Conservation (phyloP, 139 green algal genomes). For the Diplosphaera chodatii region DNA sequence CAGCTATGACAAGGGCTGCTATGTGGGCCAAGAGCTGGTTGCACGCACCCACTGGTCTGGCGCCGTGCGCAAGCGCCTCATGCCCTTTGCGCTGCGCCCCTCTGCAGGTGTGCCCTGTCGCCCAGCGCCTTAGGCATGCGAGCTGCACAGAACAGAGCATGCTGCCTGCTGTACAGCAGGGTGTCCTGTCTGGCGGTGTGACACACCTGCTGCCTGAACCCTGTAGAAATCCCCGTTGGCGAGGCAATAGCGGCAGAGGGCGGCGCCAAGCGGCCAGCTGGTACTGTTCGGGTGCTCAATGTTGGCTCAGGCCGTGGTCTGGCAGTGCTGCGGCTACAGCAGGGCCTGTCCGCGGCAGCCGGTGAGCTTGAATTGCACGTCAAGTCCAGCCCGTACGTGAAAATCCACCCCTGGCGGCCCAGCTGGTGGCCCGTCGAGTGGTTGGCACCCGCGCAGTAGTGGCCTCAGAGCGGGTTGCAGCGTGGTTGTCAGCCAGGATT, state of each 20-base stretch:
- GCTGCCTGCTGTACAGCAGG: not conserved
- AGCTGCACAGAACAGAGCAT: not conserved
- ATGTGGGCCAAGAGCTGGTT: conserved; percentile 90
- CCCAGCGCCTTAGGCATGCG: no score
- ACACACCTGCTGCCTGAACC: no score
- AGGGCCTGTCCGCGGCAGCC: conserved; percentile 7
- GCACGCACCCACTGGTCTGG: conserved; percentile 68
- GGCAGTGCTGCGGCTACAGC: conserved; percentile 33
- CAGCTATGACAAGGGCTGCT: conserved; percentile 93
- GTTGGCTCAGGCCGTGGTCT: conserved; percentile 23
- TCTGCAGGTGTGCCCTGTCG: not conserved
- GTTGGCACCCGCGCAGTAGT: not conserved
- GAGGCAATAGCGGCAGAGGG: not conserved
- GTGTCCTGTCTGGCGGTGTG: not conserved
- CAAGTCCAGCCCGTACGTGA: not conserved
- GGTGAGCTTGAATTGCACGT: not conserved
- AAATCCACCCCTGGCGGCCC: conserved; percentile 22
- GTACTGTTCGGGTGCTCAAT: conserved; percentile 13
- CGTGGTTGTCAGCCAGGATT: not conserved
- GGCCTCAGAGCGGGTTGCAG: not conserved
- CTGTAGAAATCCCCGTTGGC: not conserved
- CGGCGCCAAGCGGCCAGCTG: conserved; percentile 4
- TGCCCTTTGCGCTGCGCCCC: conserved; percentile 49
- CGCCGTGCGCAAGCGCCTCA: conserved; percentile 76
- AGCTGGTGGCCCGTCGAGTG: conserved; percentile 41